Evolutionary conservation across 1,284 basidiomycete genomes (phyloP).

Genomic region (Austroboletus rostrupii): DNA sequence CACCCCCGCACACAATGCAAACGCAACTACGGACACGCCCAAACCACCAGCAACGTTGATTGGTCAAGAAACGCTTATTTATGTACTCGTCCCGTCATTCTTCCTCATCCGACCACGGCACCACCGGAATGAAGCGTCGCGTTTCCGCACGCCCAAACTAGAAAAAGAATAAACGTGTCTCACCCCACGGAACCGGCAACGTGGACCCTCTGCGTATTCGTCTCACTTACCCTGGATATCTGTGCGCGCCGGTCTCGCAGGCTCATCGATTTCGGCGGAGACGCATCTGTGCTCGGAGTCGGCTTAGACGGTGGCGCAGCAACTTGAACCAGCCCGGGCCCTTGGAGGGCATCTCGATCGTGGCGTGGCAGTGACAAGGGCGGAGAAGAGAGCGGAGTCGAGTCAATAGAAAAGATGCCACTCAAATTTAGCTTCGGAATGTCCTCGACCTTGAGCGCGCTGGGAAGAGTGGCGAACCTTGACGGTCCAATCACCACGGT

Average conservation of each 20-base stretch:
- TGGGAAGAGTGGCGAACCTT: constrained; percentile 1
- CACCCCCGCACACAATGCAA: too few species aligned
- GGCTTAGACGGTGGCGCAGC: neutral
- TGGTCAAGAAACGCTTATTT: constrained; percentile 19
- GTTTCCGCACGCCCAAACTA: constrained; percentile 25
- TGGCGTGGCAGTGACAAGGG: constrained; percentile 2
- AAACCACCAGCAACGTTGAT: constrained; percentile 14
- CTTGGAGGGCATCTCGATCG: neutral
- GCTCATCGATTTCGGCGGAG: constrained; percentile 26
- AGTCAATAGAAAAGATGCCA: constrained; percentile 16
- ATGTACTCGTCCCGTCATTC: constrained; percentile 11
- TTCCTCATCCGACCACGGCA: constrained; percentile 31
- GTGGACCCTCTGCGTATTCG: neutral
- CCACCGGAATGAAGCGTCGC: constrained; percentile 28
- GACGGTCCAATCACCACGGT: neutral
- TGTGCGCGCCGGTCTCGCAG: constrained; percentile 30
- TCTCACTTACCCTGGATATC: constrained; percentile 23
- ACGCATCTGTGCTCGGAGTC: constrained; percentile 4
- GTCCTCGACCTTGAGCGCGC: constrained; percentile 22
- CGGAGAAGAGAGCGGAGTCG: constrained; percentile 18
- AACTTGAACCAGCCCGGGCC: neutral
- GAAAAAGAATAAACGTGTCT: constrained; percentile 3
- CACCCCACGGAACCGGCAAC: neutral
- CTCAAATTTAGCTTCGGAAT: neutral
- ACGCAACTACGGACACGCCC: neutral